These are phyloP conservation scores for Quercus tomentella DNA, from an alignment of 331 rosid genomes.

Conservation along the genomic window DNA sequence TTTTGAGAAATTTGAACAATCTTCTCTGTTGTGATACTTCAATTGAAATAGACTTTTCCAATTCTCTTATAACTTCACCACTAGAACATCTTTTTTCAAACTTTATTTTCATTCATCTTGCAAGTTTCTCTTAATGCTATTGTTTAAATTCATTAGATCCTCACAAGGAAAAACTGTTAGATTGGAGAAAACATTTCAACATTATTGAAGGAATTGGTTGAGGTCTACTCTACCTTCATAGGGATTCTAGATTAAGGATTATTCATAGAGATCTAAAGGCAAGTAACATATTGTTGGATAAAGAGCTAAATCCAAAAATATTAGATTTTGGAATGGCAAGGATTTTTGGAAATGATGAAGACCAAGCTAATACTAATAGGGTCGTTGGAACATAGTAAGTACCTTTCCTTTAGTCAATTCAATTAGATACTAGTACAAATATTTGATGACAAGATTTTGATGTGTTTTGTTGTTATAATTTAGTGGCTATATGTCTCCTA, in stretches of 20 bases:
- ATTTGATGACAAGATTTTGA: too few species aligned
- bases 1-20: not conserved
- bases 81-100: not conserved
- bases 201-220: slow-evolving; percentile 27
- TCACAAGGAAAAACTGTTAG: not conserved
- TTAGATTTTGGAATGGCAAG: too few species aligned
- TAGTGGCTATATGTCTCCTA: slow-evolving; percentile 45
- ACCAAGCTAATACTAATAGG: too few species aligned
- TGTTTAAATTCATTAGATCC: slow-evolving; percentile 2
- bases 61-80: not conserved
- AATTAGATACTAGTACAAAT: too few species aligned
- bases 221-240: not conserved
- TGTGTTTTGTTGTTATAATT: too few species aligned
- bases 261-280: too few species aligned
- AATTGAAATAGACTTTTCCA: not conserved
- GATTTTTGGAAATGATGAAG: too few species aligned
- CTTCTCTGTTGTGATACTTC: not conserved
- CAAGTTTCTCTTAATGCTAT: not conserved
- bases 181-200: slow-evolving; percentile 15
- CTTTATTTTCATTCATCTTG: not conserved
- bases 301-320: not conserved
- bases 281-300: slow-evolving; percentile 34
- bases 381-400: too few species aligned
- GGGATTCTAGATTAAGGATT: too few species aligned
- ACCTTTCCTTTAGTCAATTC: too few species aligned